phyloP scores from a whole-genome alignment of 2,329 filamentous ascomycete genomes.

The Arachnomyces sp. region DNA sequence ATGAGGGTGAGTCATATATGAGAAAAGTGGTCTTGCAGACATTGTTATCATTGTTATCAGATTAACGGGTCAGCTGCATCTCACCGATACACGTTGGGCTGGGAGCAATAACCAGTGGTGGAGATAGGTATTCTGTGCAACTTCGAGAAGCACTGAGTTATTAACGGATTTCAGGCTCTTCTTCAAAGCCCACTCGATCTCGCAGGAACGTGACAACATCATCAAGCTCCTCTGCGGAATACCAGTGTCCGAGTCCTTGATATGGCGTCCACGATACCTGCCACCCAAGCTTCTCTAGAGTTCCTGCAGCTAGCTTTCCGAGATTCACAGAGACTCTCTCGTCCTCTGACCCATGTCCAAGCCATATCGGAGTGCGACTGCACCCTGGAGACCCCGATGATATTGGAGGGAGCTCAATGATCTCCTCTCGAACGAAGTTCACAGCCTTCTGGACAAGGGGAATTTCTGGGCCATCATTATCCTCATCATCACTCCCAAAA shows the following conservation, averaged over 20 bases:
- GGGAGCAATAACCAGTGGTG: no score
- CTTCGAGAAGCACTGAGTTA: no score
- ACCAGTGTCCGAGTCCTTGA: slow-evolving; percentile 14
- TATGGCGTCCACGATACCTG: slow-evolving; percentile 15
- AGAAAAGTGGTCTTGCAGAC: no score
- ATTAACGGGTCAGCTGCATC: no score
- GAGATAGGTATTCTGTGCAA: no score
- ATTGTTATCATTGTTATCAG: no score
- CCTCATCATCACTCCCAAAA: no score
- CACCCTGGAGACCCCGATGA: not conserved
- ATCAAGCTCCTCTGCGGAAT: slow-evolving; percentile 10
- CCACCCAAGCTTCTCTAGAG: slow-evolving; percentile 12
- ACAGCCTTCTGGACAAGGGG: slow-evolving; percentile 3
- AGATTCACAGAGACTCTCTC: slow-evolving; percentile 4
- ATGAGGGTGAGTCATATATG: no score
- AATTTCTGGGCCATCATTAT: no score
- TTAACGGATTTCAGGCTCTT: no score
- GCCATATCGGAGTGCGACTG: slow-evolving; percentile 10
- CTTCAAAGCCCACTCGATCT: slow-evolving; percentile 7
- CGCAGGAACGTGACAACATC: slow-evolving; percentile 13
- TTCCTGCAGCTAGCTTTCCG: slow-evolving; percentile 10
- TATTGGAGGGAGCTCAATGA: slow-evolving; percentile 9
- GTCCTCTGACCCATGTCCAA: slow-evolving; percentile 10
- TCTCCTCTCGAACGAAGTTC: slow-evolving; percentile 7
- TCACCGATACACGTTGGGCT: no score